Base-by-base conservation (phyloP, 768 basidiomycete species). In the Naganishia randhawae region DNA sequence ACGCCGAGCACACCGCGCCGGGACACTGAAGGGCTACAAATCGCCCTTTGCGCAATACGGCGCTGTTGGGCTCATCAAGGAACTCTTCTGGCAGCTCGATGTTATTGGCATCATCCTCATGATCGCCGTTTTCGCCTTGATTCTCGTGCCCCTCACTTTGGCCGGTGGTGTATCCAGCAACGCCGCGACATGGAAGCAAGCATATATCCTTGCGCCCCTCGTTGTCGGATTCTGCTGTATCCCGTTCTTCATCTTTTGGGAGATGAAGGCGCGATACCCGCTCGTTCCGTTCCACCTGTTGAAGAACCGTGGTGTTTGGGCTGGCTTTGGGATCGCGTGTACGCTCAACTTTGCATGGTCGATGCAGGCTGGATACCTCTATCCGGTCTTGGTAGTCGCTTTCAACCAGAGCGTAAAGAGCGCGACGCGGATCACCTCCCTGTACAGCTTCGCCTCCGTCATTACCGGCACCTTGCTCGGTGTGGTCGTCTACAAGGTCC, bases 61-160 rank as follows among this genome's bases (percentile, higher is more conserved):
- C n/a, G 55, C 50, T 37, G 67, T 55, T 32, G 31, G 55, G 2
- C 53, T 74, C 22, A 33, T 54, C 31, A 25, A 54, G 25, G 69
- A 70, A 19, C 66, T 80, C 16, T 77, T 77, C 71, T 77, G 76
- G 76, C 76, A 81, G 63, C 54, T 78, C 25, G 80, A 81, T 66
- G 67, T 79, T 50, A 57, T 79, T 54, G 80, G 80, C 25, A 53
- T 78, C 16, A 67, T 81, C 63, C 71, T 81, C n/a, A 66, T 77
- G 45, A 66, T 70, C 45, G 75, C 72, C 3, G 63, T 71, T 11
- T 69, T 78, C 25, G 64, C 73, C 2, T 62, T 81, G n/a, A 74
- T 52, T 4, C 32, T 52, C 51, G 29, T 33, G 16, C 51, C 32
- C 1, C 29, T 52, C 7, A 52, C 29, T 0, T 70, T 81, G 29